phyloP scores from a whole-genome alignment of 768 basidiomycete species.

The Gloeophyllum trabeum region DNA sequence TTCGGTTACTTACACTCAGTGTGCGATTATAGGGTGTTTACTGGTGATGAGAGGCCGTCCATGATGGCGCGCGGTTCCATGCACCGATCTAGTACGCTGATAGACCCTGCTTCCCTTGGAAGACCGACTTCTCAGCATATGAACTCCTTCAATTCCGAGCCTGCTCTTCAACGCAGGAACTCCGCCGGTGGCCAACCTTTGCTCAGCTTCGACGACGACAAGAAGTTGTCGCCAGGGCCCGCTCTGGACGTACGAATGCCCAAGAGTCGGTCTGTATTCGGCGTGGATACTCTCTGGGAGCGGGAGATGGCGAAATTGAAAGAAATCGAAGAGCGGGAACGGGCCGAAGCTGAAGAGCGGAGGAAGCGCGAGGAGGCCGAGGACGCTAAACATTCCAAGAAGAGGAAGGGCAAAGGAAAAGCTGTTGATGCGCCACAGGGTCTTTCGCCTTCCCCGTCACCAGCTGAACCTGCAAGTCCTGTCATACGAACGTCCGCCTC shows the following conservation, averaged over 20 bases:
- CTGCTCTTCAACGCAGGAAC: constrained; percentile 30
- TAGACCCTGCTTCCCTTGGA: constrained; percentile 56
- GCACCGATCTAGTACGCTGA: constrained; percentile 53
- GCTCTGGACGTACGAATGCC: constrained; percentile 22
- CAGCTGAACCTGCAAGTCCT: background rate
- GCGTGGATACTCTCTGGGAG: constrained; percentile 90
- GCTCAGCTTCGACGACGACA: constrained; percentile 49
- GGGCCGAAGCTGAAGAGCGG: constrained; percentile 40
- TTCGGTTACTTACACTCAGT: background rate
- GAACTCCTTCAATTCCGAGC: constrained; percentile 31
- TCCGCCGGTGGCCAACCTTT: constrained; percentile 54
- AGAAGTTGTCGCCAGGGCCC: constrained; percentile 22
- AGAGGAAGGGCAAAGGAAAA: constrained; percentile 30
- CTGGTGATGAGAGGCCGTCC: constrained; percentile 78
- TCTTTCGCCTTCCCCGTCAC: constrained; percentile 3
- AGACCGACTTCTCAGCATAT: constrained; percentile 35
- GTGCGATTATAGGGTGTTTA: constrained; percentile 72
- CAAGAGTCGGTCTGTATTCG: constrained; percentile 74
- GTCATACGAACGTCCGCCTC: constrained; percentile 4
- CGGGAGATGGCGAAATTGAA: constrained; percentile 74
- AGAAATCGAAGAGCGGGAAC: constrained; percentile 64
- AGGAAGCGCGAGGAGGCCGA: constrained; percentile 33
- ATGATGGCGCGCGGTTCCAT: constrained; percentile 76
- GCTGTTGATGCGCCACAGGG: constrained; percentile 6
- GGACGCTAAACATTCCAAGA: constrained; percentile 22